A percentile compares a stretch with the other conserved stretches of the same genome.
phyloP scores from a whole-genome alignment of 2,329 filamentous ascomycete genomes.

The Phialemoniopsis sp. region DNA sequence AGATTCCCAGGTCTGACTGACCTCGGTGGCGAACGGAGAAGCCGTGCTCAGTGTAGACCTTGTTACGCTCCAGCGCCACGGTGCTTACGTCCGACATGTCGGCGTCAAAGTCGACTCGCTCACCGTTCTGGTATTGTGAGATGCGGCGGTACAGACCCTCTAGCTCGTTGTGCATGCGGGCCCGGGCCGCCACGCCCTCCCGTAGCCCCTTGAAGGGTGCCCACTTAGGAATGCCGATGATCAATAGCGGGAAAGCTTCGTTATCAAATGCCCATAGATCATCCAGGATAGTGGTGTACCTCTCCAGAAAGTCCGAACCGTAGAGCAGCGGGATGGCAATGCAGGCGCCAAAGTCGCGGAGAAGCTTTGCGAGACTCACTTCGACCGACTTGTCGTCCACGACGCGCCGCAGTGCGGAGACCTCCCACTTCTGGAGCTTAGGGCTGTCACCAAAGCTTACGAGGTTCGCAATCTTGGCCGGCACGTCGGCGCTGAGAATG shows the following conservation, averaged over 20 bases:
- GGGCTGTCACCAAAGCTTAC: conserved; percentile 4
- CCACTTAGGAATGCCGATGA: conserved; percentile 10
- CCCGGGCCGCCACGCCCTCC: conserved; percentile 6
- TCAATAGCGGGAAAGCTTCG: conserved; percentile 8
- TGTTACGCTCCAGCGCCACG: conserved; percentile 5
- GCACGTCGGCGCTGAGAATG: conserved; percentile 4
- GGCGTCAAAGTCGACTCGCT: conserved; percentile 9
- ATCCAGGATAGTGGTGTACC: conserved; percentile 3
- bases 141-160: conserved; percentile 10
- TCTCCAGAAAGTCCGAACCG: conserved; percentile 9
- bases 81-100: conserved; percentile 12
- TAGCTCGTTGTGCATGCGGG: conserved; percentile 5
- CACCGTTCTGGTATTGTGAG: conserved; percentile 7
- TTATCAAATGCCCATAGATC: conserved; percentile 13
- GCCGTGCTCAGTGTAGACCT: conserved; percentile 4
- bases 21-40: conserved; percentile 3
- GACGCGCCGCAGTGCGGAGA: conserved; percentile 5
- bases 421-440: conserved; percentile 9
- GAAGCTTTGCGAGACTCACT: conserved; percentile 7
- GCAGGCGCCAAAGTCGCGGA: conserved; percentile 10
- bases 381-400: conserved; percentile 4
- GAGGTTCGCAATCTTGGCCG: conserved; percentile 3
- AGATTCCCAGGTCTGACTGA: conserved; percentile 5
- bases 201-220: conserved; percentile 7
- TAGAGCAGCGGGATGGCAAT: conserved; percentile 9